A percentile compares a stretch with the other conserved stretches of the same genome.
Conservation (phyloP, 116 monocot genomes). For the Phalaenopsis hybrid region DNA sequence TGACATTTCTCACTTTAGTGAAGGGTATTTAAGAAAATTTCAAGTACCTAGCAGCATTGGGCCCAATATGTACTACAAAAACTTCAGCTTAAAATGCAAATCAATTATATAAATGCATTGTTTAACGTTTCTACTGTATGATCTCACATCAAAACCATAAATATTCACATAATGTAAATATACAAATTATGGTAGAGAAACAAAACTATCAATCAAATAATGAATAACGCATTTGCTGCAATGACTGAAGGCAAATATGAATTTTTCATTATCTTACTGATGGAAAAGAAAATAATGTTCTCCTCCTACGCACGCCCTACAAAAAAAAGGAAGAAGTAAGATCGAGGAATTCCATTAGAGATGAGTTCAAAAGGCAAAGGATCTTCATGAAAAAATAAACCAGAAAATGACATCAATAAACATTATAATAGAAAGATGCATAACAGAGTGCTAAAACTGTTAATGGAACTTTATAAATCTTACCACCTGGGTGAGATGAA, state of each 20-base stretch:
- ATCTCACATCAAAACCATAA: background rate
- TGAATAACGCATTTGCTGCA: background rate
- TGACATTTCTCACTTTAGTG: too few species aligned
- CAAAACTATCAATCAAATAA: background rate
- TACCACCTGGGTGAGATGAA: slow-evolving; percentile 33
- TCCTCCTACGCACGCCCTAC: slow-evolving; percentile 32
- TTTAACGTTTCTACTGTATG: background rate
- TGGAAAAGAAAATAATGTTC: slow-evolving; percentile 20
- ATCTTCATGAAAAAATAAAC: background rate
- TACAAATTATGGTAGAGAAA: background rate
- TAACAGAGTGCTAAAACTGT: background rate
- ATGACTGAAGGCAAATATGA: background rate
- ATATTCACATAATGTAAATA: background rate
- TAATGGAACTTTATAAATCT: background rate
- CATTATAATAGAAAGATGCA: background rate
- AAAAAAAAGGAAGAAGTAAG: background rate
- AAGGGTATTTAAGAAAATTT: too few species aligned
- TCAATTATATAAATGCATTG: too few species aligned
- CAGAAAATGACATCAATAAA: background rate
- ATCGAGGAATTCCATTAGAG: background rate
- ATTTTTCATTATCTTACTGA: slow-evolving; percentile 30
- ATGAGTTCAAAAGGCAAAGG: slow-evolving; percentile 1
- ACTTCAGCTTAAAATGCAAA: too few species aligned
- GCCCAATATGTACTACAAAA: too few species aligned
- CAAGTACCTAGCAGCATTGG: too few species aligned